Evolutionary conservation across 2,329 filamentous ascomycete genomes (phyloP).

Genomic region (Rhynchosporium secalis): DNA sequence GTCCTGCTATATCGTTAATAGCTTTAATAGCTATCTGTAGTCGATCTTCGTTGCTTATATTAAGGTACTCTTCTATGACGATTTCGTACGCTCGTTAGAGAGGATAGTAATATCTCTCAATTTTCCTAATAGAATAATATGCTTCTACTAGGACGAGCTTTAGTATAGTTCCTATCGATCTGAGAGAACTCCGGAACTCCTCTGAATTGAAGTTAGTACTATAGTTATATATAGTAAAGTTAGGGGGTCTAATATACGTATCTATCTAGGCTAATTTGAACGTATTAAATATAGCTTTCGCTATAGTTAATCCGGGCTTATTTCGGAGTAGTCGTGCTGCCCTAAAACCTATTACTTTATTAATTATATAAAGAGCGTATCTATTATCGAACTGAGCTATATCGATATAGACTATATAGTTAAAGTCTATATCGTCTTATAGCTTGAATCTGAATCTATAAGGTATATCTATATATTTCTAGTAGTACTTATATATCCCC

Average conservation of each 20-base stretch:
- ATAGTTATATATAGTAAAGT: constrained; percentile 1
- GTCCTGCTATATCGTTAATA: not conserved
- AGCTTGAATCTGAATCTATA: not conserved
- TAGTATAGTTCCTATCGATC: not conserved
- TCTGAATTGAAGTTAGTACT: not conserved
- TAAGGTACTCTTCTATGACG: not conserved
- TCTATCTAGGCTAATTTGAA: not conserved
- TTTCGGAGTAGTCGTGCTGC: not conserved
- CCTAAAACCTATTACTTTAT: not conserved
- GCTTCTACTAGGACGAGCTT: not conserved
- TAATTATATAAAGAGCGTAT: not conserved
- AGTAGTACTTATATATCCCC: not conserved
- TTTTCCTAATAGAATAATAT: not conserved
- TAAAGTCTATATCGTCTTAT: not conserved
- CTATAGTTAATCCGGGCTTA: not conserved
- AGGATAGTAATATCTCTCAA: not conserved
- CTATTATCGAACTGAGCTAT: not conserved
- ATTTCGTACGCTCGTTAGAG: not conserved
- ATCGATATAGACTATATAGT: not conserved
- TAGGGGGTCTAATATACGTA: not conserved
- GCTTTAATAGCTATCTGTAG: not conserved
- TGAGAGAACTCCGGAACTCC: no score
- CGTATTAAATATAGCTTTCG: not conserved
- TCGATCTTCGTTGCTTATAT: not conserved
- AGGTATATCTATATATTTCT: not conserved